Base-by-base conservation (phyloP, 202 grass and related monocot genomes). In the Carex arenaria region DNA sequence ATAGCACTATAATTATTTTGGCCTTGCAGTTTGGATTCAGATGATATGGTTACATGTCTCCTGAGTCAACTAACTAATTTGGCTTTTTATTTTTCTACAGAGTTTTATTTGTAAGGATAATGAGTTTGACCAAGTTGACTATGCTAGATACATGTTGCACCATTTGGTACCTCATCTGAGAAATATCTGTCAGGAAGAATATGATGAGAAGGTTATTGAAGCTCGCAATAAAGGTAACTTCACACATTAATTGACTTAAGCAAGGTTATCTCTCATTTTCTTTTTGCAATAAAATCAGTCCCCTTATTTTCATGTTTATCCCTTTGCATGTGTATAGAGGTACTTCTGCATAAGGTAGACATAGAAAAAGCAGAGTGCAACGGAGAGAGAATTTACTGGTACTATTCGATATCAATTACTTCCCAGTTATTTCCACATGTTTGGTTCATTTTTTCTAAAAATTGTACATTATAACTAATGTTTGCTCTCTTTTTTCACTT, bases 361-460 rank as follows among this genome's bases (percentile, higher is more conserved):
- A 69, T 91, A 36, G 84, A 94, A 72, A 83, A 85, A 74, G 90
- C 89, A 80, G 82, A 57, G 69, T 93, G 87, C 53, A 91, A 81
- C 6, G 90, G 94, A 67, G 95, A 97, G 78, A 90, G 95, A 40
- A 32, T 97, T 43, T 83, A 91, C 69, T 97, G 92, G 95, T 97
- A 90, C 59, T 18, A 26, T 51, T 19, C 34, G 38, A 54, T 31
- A n/a, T 14, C 43, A 70, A 32, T 13, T 45, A 4, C 63, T 15
- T 66, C 23, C 38, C 1, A 31, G 22, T 74, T 55, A 5, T 55
- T 75, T 75, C 49, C 2, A 75, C 13, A 18, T 54, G 6, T 76
- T 76, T 76, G 23, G 26, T 76, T 76, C 55, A 18, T 55, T n/a
- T 26, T 74, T 55, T 55, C 13, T 30, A 9, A 31, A 53, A 74